Conservation (phyloP, 805 yeast genomes). For the Brettanomyces sp. region DNA sequence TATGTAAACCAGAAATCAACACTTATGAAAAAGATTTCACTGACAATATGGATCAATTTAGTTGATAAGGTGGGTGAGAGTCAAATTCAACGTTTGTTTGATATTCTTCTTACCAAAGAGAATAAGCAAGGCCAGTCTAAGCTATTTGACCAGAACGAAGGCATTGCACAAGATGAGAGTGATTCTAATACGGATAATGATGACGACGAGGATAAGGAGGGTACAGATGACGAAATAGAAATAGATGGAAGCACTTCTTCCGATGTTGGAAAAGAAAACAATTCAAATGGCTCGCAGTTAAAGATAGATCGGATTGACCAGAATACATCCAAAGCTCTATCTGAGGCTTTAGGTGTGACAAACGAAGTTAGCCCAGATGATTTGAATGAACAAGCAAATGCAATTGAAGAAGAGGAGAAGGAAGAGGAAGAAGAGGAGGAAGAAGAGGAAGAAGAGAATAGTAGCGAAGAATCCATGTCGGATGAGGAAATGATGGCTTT, state of each 20-base stretch:
- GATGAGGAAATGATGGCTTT: constrained; percentile 95
- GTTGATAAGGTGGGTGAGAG: constrained; percentile 32
- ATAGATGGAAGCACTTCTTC: constrained; percentile 25
- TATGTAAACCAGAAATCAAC: constrained; percentile 49
- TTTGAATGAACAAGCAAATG: constrained; percentile 15
- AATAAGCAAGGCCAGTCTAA: constrained; percentile 72
- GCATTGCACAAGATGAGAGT: constrained; percentile 27
- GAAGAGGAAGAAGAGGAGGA: constrained; percentile 26
- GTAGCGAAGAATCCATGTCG: constrained; percentile 75
- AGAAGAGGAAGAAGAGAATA: constrained; percentile 40
- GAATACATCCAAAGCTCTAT: constrained; percentile 49
- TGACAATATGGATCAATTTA: constrained; percentile 40
- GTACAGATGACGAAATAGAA: constrained; percentile 37
- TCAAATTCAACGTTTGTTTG: constrained; percentile 42
- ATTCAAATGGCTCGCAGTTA: constrained; percentile 38
- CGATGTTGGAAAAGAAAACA: constrained; percentile 30
- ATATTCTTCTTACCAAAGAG: constrained; percentile 57
- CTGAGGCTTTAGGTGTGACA: constrained; percentile 19
- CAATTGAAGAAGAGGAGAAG: constrained; percentile 11
- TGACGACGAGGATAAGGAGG: constrained; percentile 27
- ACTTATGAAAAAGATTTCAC: constrained; percentile 47
- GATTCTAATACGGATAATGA: constrained; percentile 35
- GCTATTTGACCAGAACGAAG: constrained; percentile 60
- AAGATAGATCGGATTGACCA: background rate
- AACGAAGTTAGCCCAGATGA: constrained; percentile 31